Evolutionary conservation across 2,329 filamentous ascomycete species (phyloP).

Genomic region (Alternaria viburni): DNA sequence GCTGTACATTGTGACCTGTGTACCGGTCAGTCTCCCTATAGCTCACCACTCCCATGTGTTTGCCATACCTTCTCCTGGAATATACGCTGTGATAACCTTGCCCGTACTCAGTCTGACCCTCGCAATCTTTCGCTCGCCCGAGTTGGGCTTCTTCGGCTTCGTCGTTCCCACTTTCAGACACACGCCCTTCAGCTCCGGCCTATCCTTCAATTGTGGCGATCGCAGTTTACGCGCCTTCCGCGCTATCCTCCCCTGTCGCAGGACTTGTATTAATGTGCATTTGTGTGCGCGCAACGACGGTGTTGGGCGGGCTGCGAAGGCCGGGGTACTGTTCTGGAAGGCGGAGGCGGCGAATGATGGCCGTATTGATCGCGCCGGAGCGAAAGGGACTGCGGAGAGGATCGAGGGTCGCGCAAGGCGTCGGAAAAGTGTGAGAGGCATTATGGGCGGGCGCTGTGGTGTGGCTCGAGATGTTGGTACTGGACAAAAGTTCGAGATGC

Average conservation of each 20-base stretch:
- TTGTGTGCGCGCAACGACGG: constrained; percentile 47
- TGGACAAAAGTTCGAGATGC: constrained; percentile 20
- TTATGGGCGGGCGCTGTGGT: constrained; percentile 24
- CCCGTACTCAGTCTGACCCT: constrained; percentile 88
- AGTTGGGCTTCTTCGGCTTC: constrained; percentile 99
- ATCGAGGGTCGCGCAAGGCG: constrained; percentile 47
- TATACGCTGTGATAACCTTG: constrained; percentile 88
- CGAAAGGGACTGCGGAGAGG: constrained; percentile 22
- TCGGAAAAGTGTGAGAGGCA: constrained; percentile 50
- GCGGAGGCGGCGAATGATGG: constrained; percentile 28
- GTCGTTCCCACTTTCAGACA: constrained; percentile 93
- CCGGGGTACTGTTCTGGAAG: constrained; percentile 26
- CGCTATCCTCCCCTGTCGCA: constrained; percentile 74
- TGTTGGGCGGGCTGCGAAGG: constrained; percentile 43
- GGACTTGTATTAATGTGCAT: constrained; percentile 59
- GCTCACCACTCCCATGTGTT: constrained; percentile 1
- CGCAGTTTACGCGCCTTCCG: constrained; percentile 84
- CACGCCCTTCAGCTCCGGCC: constrained; percentile 91
- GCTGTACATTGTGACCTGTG: constrained; percentile 91
- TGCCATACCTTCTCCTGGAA: constrained; percentile 80
- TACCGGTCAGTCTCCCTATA: constrained; percentile 10
- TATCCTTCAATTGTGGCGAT: constrained; percentile 79
- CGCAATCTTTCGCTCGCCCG: constrained; percentile 93
- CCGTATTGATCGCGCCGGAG: constrained; percentile 18
- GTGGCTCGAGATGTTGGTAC: neutral